Conservation (phyloP, 192 early-diverging fungal genomes). For the Neocallimastix lanati region DNA sequence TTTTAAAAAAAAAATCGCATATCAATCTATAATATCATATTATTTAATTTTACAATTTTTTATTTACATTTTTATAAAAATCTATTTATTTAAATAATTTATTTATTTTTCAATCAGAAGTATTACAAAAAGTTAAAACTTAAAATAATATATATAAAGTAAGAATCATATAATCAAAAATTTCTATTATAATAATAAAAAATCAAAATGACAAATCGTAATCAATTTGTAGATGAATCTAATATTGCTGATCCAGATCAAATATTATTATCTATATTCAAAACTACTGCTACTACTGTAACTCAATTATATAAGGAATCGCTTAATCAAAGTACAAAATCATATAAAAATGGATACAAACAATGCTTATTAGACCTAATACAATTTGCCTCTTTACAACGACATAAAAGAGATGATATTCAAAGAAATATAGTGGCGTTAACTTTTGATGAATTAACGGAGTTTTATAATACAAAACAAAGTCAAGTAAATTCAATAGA, state of each 20-base stretch:
- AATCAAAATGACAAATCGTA: not conserved
- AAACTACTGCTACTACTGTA: slow-evolving; percentile 12
- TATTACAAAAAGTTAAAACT: no score
- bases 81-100: no score
- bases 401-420: not conserved
- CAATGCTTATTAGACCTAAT: slow-evolving; percentile 17
- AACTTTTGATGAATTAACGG: not conserved
- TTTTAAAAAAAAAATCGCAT: no score
- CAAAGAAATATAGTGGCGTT: not conserved
- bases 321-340: slow-evolving; percentile 7
- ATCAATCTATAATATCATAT: no score
- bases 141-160: no score
- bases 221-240: not conserved
- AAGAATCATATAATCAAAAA: no score
- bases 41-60: no score
- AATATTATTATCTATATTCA: slow-evolving; percentile 8
- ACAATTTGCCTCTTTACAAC: slow-evolving; percentile 4
- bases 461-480: not conserved
- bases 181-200: no score
- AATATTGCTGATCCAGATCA: slow-evolving; percentile 1
- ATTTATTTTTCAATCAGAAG: no score
- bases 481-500: not conserved
- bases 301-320: slow-evolving; percentile 22
- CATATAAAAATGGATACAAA: slow-evolving; percentile 14
- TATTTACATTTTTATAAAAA: no score